phyloP scores from a whole-genome alignment of 768 basidiomycete species.

The Kwoniella heveanensis region DNA sequence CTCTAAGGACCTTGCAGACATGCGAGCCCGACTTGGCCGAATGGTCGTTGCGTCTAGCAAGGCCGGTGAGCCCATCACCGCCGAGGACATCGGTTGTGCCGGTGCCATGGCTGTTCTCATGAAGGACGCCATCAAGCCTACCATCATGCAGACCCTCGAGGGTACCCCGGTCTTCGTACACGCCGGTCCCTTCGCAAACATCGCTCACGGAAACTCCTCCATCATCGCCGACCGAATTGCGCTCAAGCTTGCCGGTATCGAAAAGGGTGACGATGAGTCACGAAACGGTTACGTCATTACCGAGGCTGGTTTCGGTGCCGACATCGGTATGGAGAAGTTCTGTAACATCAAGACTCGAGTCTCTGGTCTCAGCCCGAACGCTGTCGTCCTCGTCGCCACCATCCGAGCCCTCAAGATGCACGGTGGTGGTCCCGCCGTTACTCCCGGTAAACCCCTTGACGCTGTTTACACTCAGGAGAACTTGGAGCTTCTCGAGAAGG shows the following conservation, averaged over 20 bases:
- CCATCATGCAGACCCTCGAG: constrained; percentile 97
- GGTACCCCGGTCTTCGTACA: constrained; percentile 99
- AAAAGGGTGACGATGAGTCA: constrained; percentile 79
- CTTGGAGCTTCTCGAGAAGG: constrained; percentile 81
- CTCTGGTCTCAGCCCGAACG: constrained; percentile 89
- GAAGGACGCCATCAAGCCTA: constrained; percentile 99
- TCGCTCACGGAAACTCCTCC: constrained; percentile 95
- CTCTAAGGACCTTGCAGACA: constrained; percentile 82
- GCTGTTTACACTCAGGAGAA: constrained; percentile 94
- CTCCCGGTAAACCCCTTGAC: constrained; percentile 89
- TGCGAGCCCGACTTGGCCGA: constrained; percentile 76
- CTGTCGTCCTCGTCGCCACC: constrained; percentile 92
- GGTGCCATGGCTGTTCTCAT: constrained; percentile 94
- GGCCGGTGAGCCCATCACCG: constrained; percentile 85
- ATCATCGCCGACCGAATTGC: constrained; percentile 97
- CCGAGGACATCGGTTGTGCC: constrained; percentile 92
- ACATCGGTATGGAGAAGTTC: constrained; percentile 85
- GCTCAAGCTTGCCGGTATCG: constrained; percentile 92
- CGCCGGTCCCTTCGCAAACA: constrained; percentile 98
- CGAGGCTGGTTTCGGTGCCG: constrained; percentile 97
- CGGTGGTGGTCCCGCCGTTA: constrained; percentile 94
- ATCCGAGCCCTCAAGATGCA: constrained; percentile 99
- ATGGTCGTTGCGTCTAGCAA: constrained; percentile 98
- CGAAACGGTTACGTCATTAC: constrained; percentile 93
- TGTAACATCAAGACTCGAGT: constrained; percentile 98